Base-by-base conservation (phyloP, 768 basidiomycete genomes). In the Favolaschia claudopus region DNA sequence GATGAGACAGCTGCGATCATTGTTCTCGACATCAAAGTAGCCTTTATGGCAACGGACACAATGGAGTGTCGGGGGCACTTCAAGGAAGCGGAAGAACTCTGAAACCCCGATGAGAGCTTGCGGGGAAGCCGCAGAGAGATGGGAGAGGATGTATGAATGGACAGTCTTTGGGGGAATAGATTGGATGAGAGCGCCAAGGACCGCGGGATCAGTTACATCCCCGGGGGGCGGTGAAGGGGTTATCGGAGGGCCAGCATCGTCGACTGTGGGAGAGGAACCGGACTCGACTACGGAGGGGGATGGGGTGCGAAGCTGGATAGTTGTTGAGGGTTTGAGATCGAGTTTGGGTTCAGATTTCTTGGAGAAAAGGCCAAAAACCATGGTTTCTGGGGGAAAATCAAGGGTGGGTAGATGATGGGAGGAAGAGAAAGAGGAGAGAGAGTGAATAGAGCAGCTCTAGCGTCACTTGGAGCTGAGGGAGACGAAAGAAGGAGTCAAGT, bases 41-140 rank as follows among this genome's bases (percentile, higher is more conserved):
- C 74, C 77, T 47, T 84, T 82, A 70, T 93, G 91, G 69, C 92
- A 93, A 4, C 91, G 84, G 20, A 86, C 81, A 59, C 92, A 93
- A 63, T 93, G 91, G 10, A 91, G 77, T 36, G 76, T 74, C 3
- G 89, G 89, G 1, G 91, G 91, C 0, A 88, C 89, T 0, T 78
- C 74, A 42, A 93, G 85, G 3, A 79, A 67, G 6, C 82, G 71
- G 69, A 91, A 91, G 72, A 92, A 92, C 0, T 75, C 40, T 3
- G 82, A 75, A 7, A 92, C 76, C 17, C 79, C 72, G 14, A 78
- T 65, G 6, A 89, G 76, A 0, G 77, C 78, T 20, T 71, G 63
- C 2, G 74, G 75, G 4, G 78, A 75, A 0, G 74, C 72, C 1
- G 67, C 66, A 12, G 69, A 65, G 48, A 91, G 76, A 58, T 80